These are phyloP conservation scores for Verbena officinalis DNA, from an alignment of 257 asterid species.

Conservation along the genomic window DNA sequence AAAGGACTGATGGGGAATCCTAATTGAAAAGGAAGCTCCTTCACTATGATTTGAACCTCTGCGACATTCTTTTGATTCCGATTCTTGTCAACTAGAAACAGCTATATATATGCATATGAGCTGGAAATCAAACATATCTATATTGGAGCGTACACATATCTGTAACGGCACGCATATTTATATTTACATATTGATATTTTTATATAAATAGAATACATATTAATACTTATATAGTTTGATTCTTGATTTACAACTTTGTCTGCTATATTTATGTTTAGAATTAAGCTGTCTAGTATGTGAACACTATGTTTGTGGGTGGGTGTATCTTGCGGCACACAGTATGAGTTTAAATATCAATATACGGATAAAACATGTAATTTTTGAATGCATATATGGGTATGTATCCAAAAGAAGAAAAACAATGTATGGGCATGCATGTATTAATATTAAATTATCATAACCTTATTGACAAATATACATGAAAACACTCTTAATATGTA, in stretches of 20 bases:
- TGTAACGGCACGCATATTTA: background rate
- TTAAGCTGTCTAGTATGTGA: background rate
- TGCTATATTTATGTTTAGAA: background rate
- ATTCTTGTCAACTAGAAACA: background rate
- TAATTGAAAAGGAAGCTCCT: background rate
- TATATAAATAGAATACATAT: too few relatives aligned
- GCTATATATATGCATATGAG: background rate
- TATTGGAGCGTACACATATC: background rate
- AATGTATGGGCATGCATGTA: background rate
- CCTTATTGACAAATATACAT: background rate
- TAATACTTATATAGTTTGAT: background rate
- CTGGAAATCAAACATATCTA: background rate
- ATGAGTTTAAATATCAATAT: background rate
- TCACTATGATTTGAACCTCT: background rate
- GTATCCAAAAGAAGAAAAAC: too few relatives aligned
- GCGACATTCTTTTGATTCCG: background rate
- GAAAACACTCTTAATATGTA: background rate
- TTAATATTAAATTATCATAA: background rate
- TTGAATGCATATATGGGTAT: background rate
- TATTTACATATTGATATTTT: background rate
- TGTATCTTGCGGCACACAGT: too few relatives aligned
- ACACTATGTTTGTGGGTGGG: background rate
- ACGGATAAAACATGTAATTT: background rate
- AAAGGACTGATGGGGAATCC: background rate
- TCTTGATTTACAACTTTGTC: background rate